Conservation (phyloP, 2,329 filamentous ascomycete species). For the Fusarium avenaceum region DNA sequence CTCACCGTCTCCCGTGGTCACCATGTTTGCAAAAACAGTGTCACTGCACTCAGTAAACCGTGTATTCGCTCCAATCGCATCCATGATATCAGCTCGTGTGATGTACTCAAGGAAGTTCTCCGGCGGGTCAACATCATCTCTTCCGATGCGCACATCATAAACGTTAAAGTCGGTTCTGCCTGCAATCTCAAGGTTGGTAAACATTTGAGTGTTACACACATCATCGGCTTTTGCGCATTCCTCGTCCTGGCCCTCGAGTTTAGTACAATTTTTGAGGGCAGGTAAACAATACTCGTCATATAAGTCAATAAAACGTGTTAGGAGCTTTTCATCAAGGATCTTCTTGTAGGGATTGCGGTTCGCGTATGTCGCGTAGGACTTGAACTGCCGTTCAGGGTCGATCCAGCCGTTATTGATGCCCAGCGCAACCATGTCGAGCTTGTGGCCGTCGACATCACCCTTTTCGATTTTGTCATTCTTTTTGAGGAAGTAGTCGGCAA, state of each 20-base stretch:
- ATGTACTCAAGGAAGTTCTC: slow-evolving; percentile 46
- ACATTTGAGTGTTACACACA: slow-evolving; percentile 49
- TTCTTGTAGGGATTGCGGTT: slow-evolving; percentile 53
- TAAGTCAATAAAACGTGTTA: slow-evolving; percentile 46
- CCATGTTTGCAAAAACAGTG: slow-evolving; percentile 44
- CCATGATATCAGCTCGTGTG: slow-evolving; percentile 44
- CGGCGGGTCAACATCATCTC: slow-evolving; percentile 40
- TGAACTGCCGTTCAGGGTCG: slow-evolving; percentile 57
- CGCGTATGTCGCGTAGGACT: slow-evolving; percentile 52
- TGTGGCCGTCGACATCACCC: slow-evolving; percentile 57
- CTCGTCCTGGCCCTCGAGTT: slow-evolving; percentile 41
- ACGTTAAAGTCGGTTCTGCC: slow-evolving; percentile 57
- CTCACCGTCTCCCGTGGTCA: slow-evolving; percentile 44
- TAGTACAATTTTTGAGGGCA: slow-evolving; percentile 44
- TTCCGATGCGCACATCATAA: slow-evolving; percentile 60
- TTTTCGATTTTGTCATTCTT: slow-evolving; percentile 66
- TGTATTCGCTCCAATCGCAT: slow-evolving; percentile 46
- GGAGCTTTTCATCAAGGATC: slow-evolving; percentile 43
- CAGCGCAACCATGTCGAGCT: slow-evolving; percentile 65
- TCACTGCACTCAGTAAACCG: slow-evolving; percentile 46
- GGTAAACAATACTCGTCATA: slow-evolving; percentile 49
- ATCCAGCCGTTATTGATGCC: slow-evolving; percentile 71
- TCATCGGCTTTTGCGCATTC: slow-evolving; percentile 48
- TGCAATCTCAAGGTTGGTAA: slow-evolving; percentile 43
- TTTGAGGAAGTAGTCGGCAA: slow-evolving; percentile 67